Evolutionary conservation across 2,329 filamentous ascomycete genomes (phyloP), one percentile per base, ranked within the genome.

Genomic region (Zasmidium angulare): DNA sequence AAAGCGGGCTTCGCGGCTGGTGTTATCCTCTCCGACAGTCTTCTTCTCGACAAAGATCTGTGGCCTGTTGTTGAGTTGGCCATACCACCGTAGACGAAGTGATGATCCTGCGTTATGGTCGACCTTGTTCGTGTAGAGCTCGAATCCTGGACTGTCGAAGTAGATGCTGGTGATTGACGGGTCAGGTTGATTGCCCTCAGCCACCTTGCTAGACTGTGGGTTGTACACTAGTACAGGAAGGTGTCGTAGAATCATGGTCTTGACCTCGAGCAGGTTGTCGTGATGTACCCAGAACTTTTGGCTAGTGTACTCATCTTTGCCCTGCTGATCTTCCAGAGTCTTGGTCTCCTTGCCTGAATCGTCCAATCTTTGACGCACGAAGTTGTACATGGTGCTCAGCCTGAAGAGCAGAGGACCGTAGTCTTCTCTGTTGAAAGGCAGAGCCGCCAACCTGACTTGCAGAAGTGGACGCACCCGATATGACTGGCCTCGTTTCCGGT

Each of bases 191-290:
- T 84, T 86, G 49, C 86, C 86, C 69, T 96, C 91, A 47, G 90
- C 84, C 67, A 95, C 84, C 76, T 93, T 96, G 29, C 91, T 87
- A 1, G 89, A 85, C 67, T 93, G 89, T 49, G 95, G 88, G 73
- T 95, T 97, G 77, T 97, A 99, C 21, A 99, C 88, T 17, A 99
- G 86, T 26, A 96, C 87, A 0, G 95, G 95, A 21, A 99, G 83
- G 59, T 90, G 90, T 63, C 95, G 90, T 29, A 98, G 84, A 62
- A 99, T 96, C 70, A 91, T 87, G 3, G 95, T 98, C 82, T 98
- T 97, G 74, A 98, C 91, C 78, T 99, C 95, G 67, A 98, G 86
- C 24, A 98, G 81, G 76, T 99, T 98, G 70, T 99, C 95, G 29
- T 87, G 85, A 74, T 99, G 95, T 4, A 99, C 89, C 95, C 95